Base-by-base conservation (phyloP, 129 eudicot species). In the Escallonia herrerae region DNA sequence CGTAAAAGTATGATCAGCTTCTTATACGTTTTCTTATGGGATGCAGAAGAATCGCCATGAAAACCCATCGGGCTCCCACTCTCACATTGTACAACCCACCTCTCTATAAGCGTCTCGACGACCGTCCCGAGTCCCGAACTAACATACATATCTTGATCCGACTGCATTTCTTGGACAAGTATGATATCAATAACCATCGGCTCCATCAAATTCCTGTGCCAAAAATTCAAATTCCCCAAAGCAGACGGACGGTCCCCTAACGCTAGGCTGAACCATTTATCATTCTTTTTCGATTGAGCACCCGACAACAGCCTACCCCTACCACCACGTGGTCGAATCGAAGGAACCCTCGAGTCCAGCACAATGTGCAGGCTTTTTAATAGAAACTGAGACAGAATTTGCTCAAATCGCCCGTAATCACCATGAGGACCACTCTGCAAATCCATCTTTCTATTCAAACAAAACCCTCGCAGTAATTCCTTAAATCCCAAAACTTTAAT, bases 81-180 rank as follows among this genome's bases (percentile, higher is more conserved):
- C 72, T 91, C 95, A 57, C 77, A 86, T 47, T 94, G 97, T 58
- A 94, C 88, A 22, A 80, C 82, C 99, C 99, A 94, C 79, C 99
- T 89, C 81, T 94, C 99, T 5, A 94, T 61, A n/a, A 86, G 83
- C 5, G 99, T 94, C 78, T 94, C 95, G 15, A 67, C 74, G 39
- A 63, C 40, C 22, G 67, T 58, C 61, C 77, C 83, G 11, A 74
- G 77, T 44, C 72, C 77, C 6, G 72, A 74, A 6, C 66, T 58
- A 47, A 61, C 46, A 55, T 58, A 46, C 46, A 45, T 58, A 43
- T 61, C 47, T 12, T 53, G 78, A 5, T 49, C 72, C 13, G 69
- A 69, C 2, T 76, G 64, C 56, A 52, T 59, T 33, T 83, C 87
- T 72, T 81, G 91, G 65, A 93, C 95, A 15, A 89, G 86, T 52